Evolutionary conservation across 2,329 filamentous ascomycete species (phyloP).

Genomic region (Exophiala oligosperma): DNA sequence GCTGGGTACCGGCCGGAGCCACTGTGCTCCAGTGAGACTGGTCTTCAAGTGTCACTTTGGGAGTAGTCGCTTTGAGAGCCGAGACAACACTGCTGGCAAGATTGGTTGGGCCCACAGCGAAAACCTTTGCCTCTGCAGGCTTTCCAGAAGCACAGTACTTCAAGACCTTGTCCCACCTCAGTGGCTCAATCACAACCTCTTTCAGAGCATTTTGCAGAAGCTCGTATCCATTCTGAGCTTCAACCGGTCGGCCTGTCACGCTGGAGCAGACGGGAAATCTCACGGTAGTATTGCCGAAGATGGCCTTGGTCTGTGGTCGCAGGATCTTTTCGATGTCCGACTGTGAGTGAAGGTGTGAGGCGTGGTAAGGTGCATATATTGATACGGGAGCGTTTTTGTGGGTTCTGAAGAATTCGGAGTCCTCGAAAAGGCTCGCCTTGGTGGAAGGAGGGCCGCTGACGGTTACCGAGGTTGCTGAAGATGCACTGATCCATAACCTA

Average conservation of each 20-base stretch:
- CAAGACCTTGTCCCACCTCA: slow-evolving; percentile 45
- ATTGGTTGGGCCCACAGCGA: slow-evolving; percentile 53
- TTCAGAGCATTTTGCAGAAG: slow-evolving; percentile 37
- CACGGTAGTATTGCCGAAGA: slow-evolving; percentile 32
- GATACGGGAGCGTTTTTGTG: slow-evolving; percentile 55
- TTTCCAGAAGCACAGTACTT: slow-evolving; percentile 29
- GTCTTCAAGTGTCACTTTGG: slow-evolving; percentile 30
- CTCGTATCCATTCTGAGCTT: slow-evolving; percentile 33
- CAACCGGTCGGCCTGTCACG: slow-evolving; percentile 36
- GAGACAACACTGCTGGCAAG: slow-evolving; percentile 57
- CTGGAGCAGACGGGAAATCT: slow-evolving; percentile 41
- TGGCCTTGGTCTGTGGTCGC: slow-evolving; percentile 34
- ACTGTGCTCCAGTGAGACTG: slow-evolving; percentile 45
- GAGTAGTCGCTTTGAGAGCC: slow-evolving; percentile 46
- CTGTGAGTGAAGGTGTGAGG: slow-evolving; percentile 54
- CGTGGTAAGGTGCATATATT: slow-evolving; percentile 61
- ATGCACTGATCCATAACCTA: slow-evolving; percentile 59
- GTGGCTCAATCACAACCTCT: slow-evolving; percentile 40
- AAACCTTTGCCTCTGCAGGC: slow-evolving; percentile 39
- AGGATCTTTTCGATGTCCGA: slow-evolving; percentile 55
- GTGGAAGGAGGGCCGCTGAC: slow-evolving; percentile 59
- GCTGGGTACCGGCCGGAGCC: slow-evolving; percentile 28
- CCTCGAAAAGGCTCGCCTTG: slow-evolving; percentile 53
- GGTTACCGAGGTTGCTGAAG: slow-evolving; percentile 60
- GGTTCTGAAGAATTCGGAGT: slow-evolving; percentile 47